Percentiles rank a stretch among this genome's conserved stretches.
Evolutionary conservation across 805 yeast genomes (phyloP).

Genomic region (Wickerhamomyces alni): DNA sequence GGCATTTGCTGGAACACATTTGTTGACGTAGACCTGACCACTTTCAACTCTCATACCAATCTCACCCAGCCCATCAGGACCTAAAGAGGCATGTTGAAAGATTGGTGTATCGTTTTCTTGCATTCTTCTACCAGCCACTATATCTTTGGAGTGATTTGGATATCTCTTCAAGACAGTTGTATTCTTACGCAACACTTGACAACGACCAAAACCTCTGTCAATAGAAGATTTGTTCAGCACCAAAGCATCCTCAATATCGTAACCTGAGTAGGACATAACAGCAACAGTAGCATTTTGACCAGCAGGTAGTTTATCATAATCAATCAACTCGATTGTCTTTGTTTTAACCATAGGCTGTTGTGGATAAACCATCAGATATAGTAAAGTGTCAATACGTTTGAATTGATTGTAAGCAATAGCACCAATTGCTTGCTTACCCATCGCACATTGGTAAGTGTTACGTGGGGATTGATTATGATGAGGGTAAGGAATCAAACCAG

Average conservation of each 20-base stretch:
- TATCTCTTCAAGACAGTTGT: constrained; percentile 86
- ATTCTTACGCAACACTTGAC: constrained; percentile 90
- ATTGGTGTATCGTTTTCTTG: constrained; percentile 78
- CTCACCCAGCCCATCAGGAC: constrained; percentile 95
- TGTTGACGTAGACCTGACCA: constrained; percentile 92
- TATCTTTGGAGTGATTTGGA: constrained; percentile 90
- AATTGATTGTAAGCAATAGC: constrained; percentile 97
- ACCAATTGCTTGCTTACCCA: constrained; percentile 99
- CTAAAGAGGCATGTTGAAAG: constrained; percentile 79
- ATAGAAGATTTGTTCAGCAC: constrained; percentile 89
- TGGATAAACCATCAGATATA: constrained; percentile 96
- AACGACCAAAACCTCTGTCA: constrained; percentile 96
- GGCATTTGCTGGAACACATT: constrained; percentile 85
- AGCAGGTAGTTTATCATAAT: constrained; percentile 95
- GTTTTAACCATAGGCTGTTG: constrained; percentile 99
- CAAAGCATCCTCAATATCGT: constrained; percentile 98
- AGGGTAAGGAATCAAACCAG: constrained; percentile 88
- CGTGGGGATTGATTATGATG: constrained; percentile 92
- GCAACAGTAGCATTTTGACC: constrained; percentile 99
- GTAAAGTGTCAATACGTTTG: constrained; percentile 87
- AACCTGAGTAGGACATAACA: constrained; percentile 98
- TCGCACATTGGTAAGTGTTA: constrained; percentile 90
- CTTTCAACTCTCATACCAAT: constrained; percentile 87
- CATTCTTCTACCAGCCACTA: constrained; percentile 85
- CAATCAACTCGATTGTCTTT: constrained; percentile 89